Evolutionary conservation across 305 asterid genomes (phyloP), one percentile per base, ranked within the genome.

Genomic region (Salvia sclarea): DNA sequence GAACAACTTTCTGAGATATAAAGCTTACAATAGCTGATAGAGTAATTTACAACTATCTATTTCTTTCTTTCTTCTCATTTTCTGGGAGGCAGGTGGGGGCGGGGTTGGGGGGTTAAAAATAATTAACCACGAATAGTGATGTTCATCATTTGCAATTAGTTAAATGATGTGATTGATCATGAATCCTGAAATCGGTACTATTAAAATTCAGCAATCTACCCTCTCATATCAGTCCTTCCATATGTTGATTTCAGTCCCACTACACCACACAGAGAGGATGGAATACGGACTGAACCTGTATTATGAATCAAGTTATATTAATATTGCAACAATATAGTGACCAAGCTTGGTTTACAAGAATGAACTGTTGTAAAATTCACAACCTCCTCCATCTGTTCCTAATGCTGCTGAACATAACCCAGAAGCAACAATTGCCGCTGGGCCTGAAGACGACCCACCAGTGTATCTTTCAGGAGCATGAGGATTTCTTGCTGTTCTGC

Each of bases 381-480:
- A 84, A 93, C 99, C 99, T 94, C 99, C 99, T 33, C 98, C 99
- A 80, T 94, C 99, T 53, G 98, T 94, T 77, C 98, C 99, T 67
- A 94, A 79, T 68, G 99, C 98, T 68, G 99, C 99, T 24, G 96
- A 84, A 81, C 97, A 91, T 63, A 94, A 75, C 75, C 99, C 99
- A 76, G 96, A 80, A 67, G 99, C 91, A 77, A 94, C 98, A 78
- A 94, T 85, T 70, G 99, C 99, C 8, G 98, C 96, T 3, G 99
- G 95, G 40, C 98, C 99, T 33, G 99, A 94, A 60, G 97, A 94
- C 73, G 99, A 94, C 56, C 99, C 99, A 41, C 99, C 99, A 1
- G 99, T 89, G 80, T 91, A 94, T 79, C 98, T 85, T 75, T 89
- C 87, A 35, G 89, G 98, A 79, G 76, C 95, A 84, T 94, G 97